phyloP scores from a whole-genome alignment of 306 rosid species.

The Corylus heterophylla region DNA sequence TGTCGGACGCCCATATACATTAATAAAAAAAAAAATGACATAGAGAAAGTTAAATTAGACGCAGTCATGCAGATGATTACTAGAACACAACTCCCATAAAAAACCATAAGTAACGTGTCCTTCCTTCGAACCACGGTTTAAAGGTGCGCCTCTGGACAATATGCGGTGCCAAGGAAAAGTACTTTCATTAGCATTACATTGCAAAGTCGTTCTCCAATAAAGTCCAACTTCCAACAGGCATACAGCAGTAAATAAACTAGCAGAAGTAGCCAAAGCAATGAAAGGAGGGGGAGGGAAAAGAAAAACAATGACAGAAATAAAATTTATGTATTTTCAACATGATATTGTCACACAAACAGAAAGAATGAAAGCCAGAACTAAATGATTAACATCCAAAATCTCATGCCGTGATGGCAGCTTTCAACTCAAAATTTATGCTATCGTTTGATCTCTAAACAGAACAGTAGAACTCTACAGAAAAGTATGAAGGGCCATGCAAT shows the following conservation, averaged over 20 bases:
- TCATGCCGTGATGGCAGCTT: not conserved
- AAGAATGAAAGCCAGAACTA: not conserved
- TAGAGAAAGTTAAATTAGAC: too few relatives aligned
- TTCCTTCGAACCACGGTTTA: not conserved
- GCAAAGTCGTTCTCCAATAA: not conserved
- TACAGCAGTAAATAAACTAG: too few relatives aligned
- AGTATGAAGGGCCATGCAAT: constrained; percentile 1
- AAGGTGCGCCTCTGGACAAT: not conserved
- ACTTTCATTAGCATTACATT: not conserved
- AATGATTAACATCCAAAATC: not conserved
- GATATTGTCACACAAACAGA: not conserved
- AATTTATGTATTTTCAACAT: not conserved
- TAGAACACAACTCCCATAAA: not conserved
- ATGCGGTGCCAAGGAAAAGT: not conserved
- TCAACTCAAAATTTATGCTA: constrained; percentile 6
- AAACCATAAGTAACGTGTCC: not conserved
- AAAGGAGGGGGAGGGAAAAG: not conserved
- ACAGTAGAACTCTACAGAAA: constrained; percentile 15
- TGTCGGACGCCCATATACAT: too few relatives aligned
- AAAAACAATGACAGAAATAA: not conserved
- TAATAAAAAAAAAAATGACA: too few relatives aligned
- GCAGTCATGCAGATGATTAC: too few relatives aligned
- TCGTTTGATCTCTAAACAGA: constrained; percentile 17
- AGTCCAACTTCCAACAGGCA: not conserved
- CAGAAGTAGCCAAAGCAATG: too few relatives aligned